A percentile compares a stretch with the other conserved stretches of the same genome.
Evolutionary conservation across 139 green algal genomes (phyloP).

Genomic region (Coccomyxa sp.): DNA sequence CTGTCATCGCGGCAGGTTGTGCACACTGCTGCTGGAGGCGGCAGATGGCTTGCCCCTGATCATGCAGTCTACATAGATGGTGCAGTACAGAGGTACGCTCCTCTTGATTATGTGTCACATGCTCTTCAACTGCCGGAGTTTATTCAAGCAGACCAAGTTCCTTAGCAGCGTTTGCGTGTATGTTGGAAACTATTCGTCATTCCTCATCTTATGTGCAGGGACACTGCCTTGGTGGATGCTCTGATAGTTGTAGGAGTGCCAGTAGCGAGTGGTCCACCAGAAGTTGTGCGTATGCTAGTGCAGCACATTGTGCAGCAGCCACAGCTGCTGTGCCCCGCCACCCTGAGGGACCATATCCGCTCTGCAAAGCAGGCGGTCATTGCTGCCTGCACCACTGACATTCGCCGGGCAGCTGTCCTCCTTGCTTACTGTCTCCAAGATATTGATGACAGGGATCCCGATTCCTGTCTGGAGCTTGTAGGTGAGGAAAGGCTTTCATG

Average conservation of each 20-base stretch:
- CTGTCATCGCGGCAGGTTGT: conserved; percentile 29
- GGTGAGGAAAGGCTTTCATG: background rate
- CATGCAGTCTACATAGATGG: conserved; percentile 10
- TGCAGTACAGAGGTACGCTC: background rate
- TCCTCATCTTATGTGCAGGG: background rate
- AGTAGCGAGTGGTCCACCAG: background rate
- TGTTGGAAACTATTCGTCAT: background rate
- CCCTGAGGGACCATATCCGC: background rate
- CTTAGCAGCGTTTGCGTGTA: background rate
- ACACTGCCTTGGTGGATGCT: conserved; percentile 7
- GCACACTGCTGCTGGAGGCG: conserved; percentile 24
- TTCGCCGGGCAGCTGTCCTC: background rate
- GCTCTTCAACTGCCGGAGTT: background rate
- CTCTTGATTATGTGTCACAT: background rate
- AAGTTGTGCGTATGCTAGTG: conserved; percentile 12
- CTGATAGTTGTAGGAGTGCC: conserved; percentile 9
- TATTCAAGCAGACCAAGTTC: background rate
- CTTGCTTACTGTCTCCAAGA: conserved; percentile 47
- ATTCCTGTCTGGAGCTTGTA: conserved; percentile 4
- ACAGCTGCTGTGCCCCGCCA: conserved; percentile 8
- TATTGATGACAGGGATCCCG: conserved; percentile 36
- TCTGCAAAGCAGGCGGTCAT: background rate
- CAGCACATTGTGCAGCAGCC: background rate
- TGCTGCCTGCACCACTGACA: background rate
- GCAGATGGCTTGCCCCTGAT: conserved; percentile 43